phyloP scores from a whole-genome alignment of 352 stramenopile genomes.

The Salisapilia sapeloensis region DNA sequence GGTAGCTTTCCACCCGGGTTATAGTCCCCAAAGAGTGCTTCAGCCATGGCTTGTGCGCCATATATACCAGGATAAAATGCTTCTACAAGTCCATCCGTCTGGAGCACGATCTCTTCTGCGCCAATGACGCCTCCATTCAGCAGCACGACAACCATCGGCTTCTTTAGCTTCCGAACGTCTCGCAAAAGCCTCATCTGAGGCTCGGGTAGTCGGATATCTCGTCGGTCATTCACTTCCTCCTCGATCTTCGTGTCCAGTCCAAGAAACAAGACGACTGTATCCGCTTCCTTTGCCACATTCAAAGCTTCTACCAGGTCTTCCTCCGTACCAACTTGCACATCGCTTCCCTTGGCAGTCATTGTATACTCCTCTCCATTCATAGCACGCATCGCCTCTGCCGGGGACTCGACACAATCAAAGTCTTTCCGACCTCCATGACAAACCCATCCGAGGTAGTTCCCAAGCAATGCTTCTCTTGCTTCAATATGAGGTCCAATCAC shows the following conservation, averaged over 20 bases:
- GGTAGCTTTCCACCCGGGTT: slow-evolving; percentile 72
- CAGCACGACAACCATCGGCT: slow-evolving; percentile 70
- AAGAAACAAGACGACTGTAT: slow-evolving; percentile 61
- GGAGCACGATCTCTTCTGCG: slow-evolving; percentile 44
- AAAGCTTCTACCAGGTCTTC: slow-evolving; percentile 28
- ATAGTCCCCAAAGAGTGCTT: slow-evolving; percentile 68
- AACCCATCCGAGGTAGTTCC: slow-evolving; percentile 80
- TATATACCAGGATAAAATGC: slow-evolving; percentile 76
- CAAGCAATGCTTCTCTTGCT: slow-evolving; percentile 36
- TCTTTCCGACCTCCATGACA: slow-evolving; percentile 57
- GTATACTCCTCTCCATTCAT: slow-evolving; percentile 21
- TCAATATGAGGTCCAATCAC: slow-evolving; percentile 74
- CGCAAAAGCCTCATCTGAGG: slow-evolving; percentile 68
- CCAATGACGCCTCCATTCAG: slow-evolving; percentile 78
- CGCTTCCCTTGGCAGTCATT: slow-evolving; percentile 19
- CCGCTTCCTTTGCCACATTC: slow-evolving; percentile 13
- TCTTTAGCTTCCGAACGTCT: slow-evolving; percentile 28
- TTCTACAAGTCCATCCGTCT: slow-evolving; percentile 49
- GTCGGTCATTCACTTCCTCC: slow-evolving; percentile 48
- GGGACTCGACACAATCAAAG: slow-evolving; percentile 44
- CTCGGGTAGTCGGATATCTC: slow-evolving; percentile 47
- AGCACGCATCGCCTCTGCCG: slow-evolving; percentile 40
- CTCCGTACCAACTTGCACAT: slow-evolving; percentile 49
- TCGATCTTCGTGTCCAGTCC: slow-evolving; percentile 75
- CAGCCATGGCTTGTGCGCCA: slow-evolving; percentile 56